Conservation (phyloP, 2,329 filamentous ascomycete genomes). For the Fusarium caatingaense region DNA sequence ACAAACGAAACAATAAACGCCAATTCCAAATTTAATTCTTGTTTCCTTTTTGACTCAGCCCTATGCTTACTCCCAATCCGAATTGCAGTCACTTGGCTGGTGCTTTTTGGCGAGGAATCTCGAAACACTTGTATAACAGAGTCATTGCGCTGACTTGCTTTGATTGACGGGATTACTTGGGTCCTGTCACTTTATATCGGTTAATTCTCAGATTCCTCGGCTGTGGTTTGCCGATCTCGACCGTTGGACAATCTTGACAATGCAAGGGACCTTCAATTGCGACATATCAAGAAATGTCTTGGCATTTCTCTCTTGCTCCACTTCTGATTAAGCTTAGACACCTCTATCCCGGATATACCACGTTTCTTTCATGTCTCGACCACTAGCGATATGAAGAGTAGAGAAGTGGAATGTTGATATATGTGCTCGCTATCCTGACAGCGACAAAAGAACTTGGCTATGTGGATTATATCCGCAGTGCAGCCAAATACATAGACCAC, state of each 20-base stretch:
- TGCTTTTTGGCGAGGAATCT: background rate
- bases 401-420: background rate
- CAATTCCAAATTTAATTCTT: conserved; percentile 3
- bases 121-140: background rate
- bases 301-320: conserved; percentile 2
- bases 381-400: background rate
- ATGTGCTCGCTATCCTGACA: background rate
- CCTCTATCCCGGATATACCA: background rate
- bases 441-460: background rate
- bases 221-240: conserved; percentile 6
- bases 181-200: background rate
- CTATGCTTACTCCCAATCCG: conserved; percentile 1
- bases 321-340: background rate
- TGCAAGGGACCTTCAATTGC: background rate
- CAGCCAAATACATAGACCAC: background rate
- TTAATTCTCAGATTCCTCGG: background rate
- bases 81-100: conserved; percentile 7
- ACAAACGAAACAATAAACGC: conserved; percentile 5
- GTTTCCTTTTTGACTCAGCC: conserved; percentile 14
- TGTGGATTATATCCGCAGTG: background rate
- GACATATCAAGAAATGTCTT: conserved; percentile 7
- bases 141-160: background rate
- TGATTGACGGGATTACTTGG: background rate
- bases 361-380: background rate
- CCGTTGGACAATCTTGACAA: conserved; percentile 10